phyloP scores from a whole-genome alignment of 345 rosid genomes.

The Balakata baccata region DNA sequence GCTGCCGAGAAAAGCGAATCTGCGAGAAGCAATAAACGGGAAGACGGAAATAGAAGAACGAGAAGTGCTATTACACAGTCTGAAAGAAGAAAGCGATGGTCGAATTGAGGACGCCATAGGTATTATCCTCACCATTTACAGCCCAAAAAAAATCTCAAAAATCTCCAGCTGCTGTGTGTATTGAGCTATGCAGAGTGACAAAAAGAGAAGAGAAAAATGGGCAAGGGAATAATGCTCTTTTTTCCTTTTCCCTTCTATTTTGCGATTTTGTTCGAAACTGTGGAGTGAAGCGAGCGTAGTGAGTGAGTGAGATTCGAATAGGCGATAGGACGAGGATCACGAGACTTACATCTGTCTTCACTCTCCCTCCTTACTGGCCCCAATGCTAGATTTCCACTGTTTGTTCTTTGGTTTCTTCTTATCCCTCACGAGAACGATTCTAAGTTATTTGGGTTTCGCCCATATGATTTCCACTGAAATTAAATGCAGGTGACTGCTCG shows the following conservation, averaged over 20 bases:
- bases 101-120: conserved; percentile 81
- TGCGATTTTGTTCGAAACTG: background rate
- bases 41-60: conserved; percentile 36
- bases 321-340: background rate
- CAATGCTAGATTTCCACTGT: background rate
- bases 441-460: too few relatives aligned
- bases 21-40: conserved; percentile 37
- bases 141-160: background rate
- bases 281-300: conserved; percentile 3
- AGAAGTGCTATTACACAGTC: conserved; percentile 35
- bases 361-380: background rate
- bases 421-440: background rate
- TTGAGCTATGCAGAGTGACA: background rate
- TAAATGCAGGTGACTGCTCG: too few relatives aligned
- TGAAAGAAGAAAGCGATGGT: conserved; percentile 58
- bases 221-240: too few relatives aligned
- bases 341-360: conserved; percentile 1
- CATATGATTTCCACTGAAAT: too few relatives aligned
- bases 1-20: conserved; percentile 41
- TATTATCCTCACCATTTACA: conserved; percentile 54
- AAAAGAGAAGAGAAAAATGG: too few relatives aligned
- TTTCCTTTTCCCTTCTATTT: background rate
- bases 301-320: background rate
- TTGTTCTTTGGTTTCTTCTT: background rate
- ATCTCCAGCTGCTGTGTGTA: background rate